These are phyloP conservation scores for Leccinum rimulosum DNA, from an alignment of 768 basidiomycete species.

Conservation along the genomic window DNA sequence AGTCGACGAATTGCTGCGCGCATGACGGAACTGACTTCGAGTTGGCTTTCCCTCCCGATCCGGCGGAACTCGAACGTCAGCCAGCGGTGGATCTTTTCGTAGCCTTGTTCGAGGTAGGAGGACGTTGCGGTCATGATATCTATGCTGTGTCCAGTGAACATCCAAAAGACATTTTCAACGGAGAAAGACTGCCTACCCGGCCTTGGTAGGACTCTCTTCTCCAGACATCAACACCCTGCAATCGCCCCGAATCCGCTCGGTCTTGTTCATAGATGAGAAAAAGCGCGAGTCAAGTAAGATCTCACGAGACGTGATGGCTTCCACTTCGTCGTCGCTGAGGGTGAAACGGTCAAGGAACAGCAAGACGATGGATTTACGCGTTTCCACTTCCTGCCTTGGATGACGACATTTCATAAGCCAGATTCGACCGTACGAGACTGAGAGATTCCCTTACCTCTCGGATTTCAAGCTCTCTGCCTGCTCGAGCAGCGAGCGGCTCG, in stretches of 20 bases:
- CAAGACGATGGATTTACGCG: conserved; percentile 68
- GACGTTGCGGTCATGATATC: conserved; percentile 89
- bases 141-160: conserved; percentile 44
- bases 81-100: conserved; percentile 87
- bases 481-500: conserved; percentile 78
- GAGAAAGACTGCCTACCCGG: conserved; percentile 51
- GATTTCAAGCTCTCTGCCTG: conserved; percentile 73
- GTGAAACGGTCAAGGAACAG: conserved; percentile 87
- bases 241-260: conserved; percentile 77
- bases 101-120: conserved; percentile 81
- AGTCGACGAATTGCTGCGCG: conserved; percentile 72
- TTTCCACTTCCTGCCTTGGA: conserved; percentile 64
- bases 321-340: conserved; percentile 66
- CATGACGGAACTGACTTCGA: conserved; percentile 67
- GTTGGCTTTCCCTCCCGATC: conserved; percentile 67
- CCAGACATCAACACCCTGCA: conserved; percentile 86
- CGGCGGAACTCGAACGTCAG: conserved; percentile 81
- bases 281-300: conserved; percentile 71
- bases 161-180: neutral
- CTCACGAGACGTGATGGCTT: conserved; percentile 75
- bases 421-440: neutral
- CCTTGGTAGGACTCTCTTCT: conserved; percentile 73
- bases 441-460: conserved; percentile 56
- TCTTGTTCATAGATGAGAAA: conserved; percentile 86
- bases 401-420: neutral